phyloP scores from a whole-genome alignment of 1,139 yeast genomes.

The Magnusiomyces tetraspermus region DNA sequence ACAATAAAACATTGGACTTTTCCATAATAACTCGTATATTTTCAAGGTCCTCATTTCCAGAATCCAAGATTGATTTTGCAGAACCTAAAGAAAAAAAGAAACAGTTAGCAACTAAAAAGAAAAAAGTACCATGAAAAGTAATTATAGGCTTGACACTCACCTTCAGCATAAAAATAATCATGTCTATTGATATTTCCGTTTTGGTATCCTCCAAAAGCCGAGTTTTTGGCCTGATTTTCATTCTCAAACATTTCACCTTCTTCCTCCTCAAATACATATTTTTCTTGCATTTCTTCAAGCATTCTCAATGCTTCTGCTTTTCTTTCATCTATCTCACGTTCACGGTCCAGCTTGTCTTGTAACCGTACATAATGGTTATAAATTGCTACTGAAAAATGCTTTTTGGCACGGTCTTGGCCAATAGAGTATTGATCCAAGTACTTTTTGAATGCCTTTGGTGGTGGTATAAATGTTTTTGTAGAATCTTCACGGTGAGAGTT shows the following conservation, averaged over 20 bases:
- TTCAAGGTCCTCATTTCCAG: conserved; percentile 19
- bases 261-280: conserved; percentile 13
- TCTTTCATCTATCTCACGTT: conserved; percentile 8
- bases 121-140: not conserved
- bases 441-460: conserved; percentile 38
- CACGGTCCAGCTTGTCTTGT: conserved; percentile 27
- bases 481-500: not conserved
- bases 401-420: conserved; percentile 45
- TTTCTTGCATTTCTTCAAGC: not conserved
- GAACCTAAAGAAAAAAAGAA: conserved; percentile 1
- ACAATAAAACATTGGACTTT: conserved; percentile 42
- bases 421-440: conserved; percentile 42
- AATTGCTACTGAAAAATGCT: conserved; percentile 47
- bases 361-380: conserved; percentile 43
- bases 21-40: conserved; percentile 33
- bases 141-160: no score
- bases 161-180: not conserved
- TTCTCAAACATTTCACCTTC: conserved; percentile 5
- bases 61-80: not conserved
- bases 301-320: not conserved
- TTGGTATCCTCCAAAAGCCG: not conserved
- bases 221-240: not conserved
- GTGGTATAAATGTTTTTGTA: conserved; percentile 28
- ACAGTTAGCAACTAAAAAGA: not conserved
- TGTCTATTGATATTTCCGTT: not conserved